Percentiles rank a stretch among this genome's conserved stretches.
phyloP scores from a whole-genome alignment of 805 yeast genomes.

The Allodekkera sacchari region DNA sequence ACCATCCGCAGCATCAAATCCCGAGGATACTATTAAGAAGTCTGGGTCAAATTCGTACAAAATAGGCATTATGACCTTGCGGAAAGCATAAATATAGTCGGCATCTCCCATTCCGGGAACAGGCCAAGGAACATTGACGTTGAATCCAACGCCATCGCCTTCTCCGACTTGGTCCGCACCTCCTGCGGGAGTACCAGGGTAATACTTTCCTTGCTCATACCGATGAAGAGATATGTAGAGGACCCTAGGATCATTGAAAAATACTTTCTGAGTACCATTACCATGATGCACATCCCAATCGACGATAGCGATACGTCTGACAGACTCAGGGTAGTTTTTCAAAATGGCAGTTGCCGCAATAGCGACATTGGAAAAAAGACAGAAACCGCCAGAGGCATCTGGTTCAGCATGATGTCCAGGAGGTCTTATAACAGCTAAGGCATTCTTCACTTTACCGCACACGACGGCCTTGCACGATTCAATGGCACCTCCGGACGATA shows the following conservation, averaged over 20 bases:
- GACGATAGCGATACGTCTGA: conserved; percentile 69
- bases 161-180: conserved; percentile 75
- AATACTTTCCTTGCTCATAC: conserved; percentile 84
- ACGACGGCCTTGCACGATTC: conserved; percentile 95
- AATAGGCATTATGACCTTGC: conserved; percentile 78
- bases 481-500: conserved; percentile 94
- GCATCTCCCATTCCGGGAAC: conserved; percentile 89
- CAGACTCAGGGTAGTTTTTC: conserved; percentile 79
- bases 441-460: conserved; percentile 84
- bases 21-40: conserved; percentile 85
- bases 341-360: conserved; percentile 88
- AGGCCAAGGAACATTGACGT: conserved; percentile 92
- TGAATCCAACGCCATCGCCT: conserved; percentile 79
- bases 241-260: conserved; percentile 82
- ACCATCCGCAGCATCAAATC: conserved; percentile 98
- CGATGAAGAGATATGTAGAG: conserved; percentile 88
- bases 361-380: conserved; percentile 92
- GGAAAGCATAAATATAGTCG: conserved; percentile 89
- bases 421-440: conserved; percentile 92
- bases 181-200: conserved; percentile 90
- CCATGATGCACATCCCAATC: conserved; percentile 99
- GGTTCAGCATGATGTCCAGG: conserved; percentile 99
- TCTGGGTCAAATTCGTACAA: conserved; percentile 89
- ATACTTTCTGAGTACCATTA: conserved; percentile 94
- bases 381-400: conserved; percentile 93